Conservation (phyloP, 257 asterid species). For the Linderniella brevidens region DNA sequence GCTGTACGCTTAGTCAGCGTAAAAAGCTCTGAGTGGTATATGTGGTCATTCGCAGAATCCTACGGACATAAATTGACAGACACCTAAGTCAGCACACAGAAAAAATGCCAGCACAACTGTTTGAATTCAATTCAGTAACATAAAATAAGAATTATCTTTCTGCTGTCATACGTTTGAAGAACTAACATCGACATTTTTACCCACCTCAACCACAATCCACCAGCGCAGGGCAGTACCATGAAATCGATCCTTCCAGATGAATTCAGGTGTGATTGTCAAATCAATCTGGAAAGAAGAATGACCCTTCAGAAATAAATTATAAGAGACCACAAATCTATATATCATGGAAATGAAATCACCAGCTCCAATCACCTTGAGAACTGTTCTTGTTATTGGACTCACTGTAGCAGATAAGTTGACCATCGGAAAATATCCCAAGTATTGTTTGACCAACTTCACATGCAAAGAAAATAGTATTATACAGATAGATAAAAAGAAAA, state of each 20-base stretch:
- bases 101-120: conserved; percentile 1
- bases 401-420: conserved; percentile 77
- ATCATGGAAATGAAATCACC: conserved; percentile 10
- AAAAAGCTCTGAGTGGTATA: conserved; percentile 89
- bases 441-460: conserved; percentile 69
- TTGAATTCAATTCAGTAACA: no score
- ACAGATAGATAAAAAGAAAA: neutral
- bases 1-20: conserved; percentile 79
- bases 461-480: conserved; percentile 10
- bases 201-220: conserved; percentile 96
- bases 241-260: conserved; percentile 89
- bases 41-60: conserved; percentile 98
- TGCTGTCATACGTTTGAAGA: no score
- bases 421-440: conserved; percentile 72
- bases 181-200: neutral
- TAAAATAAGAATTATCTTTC: no score
- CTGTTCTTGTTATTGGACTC: conserved; percentile 98
- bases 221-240: conserved; percentile 92
- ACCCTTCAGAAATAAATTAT: neutral
- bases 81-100: conserved; percentile 7
- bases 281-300: conserved; percentile 45
- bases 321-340: conserved; percentile 7
- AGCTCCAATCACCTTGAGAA: conserved; percentile 61
- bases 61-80: conserved; percentile 15
- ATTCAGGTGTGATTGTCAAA: conserved; percentile 66